Percentiles rank a stretch among this genome's conserved stretches.
phyloP scores from a whole-genome alignment of 345 rosid genomes.

The Psidium guajava region DNA sequence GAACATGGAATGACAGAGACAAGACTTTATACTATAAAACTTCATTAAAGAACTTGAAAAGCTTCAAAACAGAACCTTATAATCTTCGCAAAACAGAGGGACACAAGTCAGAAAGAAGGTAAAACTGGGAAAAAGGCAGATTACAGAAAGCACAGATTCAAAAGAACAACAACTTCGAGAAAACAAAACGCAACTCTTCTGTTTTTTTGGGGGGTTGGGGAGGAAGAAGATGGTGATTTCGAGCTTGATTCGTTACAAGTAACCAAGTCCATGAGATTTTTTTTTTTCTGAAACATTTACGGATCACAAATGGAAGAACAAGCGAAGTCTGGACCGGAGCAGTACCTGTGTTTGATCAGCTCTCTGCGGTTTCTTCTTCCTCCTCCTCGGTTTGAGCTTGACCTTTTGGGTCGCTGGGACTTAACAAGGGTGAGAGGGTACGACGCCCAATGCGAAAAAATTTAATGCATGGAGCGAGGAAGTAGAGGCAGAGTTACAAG shows the following conservation, averaged over 20 bases:
- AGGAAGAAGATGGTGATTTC: background rate
- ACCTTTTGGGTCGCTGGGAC: background rate
- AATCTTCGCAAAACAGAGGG: too few species aligned
- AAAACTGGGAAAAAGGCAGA: background rate
- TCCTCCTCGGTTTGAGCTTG: background rate
- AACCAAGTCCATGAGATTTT: background rate
- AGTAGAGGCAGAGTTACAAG: background rate
- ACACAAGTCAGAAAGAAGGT: too few species aligned
- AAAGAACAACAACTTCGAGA: background rate
- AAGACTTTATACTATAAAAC: background rate
- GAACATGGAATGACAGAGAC: background rate
- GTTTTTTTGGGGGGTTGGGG: too few species aligned
- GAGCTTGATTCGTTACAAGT: background rate
- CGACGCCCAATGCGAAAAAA: background rate
- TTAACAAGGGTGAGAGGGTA: background rate
- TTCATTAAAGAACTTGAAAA: background rate
- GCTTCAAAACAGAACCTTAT: background rate
- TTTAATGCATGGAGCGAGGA: background rate
- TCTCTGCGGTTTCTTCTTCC: background rate
- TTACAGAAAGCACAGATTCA: background rate
- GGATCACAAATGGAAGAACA: background rate
- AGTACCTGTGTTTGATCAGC: background rate
- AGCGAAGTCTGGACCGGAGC: background rate
- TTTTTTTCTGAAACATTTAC: rapidly evolving
- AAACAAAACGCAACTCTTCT: background rate